Evolutionary conservation across 1,139 yeast genomes (phyloP).

Genomic region (Saccharomyces hybrid): DNA sequence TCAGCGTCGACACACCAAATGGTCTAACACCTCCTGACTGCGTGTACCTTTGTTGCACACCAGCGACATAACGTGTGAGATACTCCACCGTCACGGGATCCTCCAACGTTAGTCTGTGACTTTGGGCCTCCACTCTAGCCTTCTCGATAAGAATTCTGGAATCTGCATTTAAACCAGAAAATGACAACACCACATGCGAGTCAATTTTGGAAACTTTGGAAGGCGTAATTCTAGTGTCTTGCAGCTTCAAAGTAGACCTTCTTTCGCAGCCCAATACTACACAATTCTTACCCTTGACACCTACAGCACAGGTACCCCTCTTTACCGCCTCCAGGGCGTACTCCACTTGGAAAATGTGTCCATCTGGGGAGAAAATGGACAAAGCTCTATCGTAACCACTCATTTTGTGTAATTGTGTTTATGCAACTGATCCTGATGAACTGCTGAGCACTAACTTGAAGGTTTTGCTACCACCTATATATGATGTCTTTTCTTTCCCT

Average conservation of each 20-base stretch:
- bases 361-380: conserved; percentile 98
- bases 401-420: conserved; percentile 40
- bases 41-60: conserved; percentile 95
- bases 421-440: conserved; percentile 1
- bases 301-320: conserved; percentile 97
- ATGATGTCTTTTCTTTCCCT: background rate
- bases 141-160: conserved; percentile 91
- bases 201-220: conserved; percentile 89
- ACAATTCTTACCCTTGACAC: conserved; percentile 81
- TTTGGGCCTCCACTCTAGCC: conserved; percentile 95
- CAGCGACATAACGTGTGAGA: conserved; percentile 89
- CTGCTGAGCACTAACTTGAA: background rate
- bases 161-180: conserved; percentile 97
- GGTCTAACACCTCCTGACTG: conserved; percentile 98
- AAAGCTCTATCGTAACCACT: conserved; percentile 99
- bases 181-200: conserved; percentile 83
- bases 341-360: conserved; percentile 98
- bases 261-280: conserved; percentile 96
- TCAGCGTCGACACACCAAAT: conserved; percentile 88
- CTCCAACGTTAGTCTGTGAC: conserved; percentile 88
- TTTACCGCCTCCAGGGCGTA: conserved; percentile 97
- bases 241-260: conserved; percentile 88
- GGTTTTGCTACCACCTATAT: background rate
- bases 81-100: conserved; percentile 92
- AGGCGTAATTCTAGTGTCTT: conserved; percentile 94